Evolutionary conservation across 495 filamentous ascomycete genomes (phyloP).

Genomic region (Penicillium goetzii): DNA sequence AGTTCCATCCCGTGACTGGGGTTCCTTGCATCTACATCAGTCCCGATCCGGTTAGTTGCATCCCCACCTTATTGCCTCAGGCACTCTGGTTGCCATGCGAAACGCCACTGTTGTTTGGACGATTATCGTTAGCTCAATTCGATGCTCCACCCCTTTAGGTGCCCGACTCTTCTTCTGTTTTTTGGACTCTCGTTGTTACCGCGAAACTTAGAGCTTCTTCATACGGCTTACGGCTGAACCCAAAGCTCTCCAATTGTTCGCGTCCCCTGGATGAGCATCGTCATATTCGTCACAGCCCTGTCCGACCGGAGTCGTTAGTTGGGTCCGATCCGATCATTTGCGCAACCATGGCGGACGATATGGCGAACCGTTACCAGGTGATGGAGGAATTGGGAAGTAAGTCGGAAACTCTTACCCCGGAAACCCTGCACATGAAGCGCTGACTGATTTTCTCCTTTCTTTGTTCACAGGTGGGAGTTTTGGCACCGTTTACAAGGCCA

Average conservation of each 20-base stretch:
- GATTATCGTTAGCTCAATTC: conserved; percentile 25
- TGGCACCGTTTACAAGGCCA: conserved; percentile 94
- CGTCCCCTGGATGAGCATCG: conserved; percentile 26
- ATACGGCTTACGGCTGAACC: conserved; percentile 8
- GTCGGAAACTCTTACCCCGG: conserved; percentile 36
- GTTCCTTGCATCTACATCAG: conserved; percentile 21
- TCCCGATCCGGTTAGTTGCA: conserved; percentile 8
- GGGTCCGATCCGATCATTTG: conserved; percentile 26
- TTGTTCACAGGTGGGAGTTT: conserved; percentile 80
- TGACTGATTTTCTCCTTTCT: conserved; percentile 14
- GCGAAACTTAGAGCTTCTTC: conserved; percentile 14
- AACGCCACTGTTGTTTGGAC: conserved; percentile 43
- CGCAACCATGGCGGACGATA: conserved; percentile 58
- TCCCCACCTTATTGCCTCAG: conserved; percentile 32
- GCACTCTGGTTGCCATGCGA: conserved; percentile 46
- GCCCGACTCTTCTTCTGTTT: conserved; percentile 20
- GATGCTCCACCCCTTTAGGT: conserved; percentile 36
- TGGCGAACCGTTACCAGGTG: conserved; percentile 83
- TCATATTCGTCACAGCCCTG: conserved; percentile 23
- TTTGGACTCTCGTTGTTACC: conserved; percentile 16
- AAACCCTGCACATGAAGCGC: conserved; percentile 11
- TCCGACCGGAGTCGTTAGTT: conserved; percentile 26
- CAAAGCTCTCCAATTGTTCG: conserved; percentile 13
- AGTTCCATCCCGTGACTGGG: conserved; percentile 7
- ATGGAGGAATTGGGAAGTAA: conserved; percentile 91